A percentile compares a stretch with the other conserved stretches of the same genome.
Conservation (phyloP, 306 rosid genomes). For the Cucumis cinereus region DNA sequence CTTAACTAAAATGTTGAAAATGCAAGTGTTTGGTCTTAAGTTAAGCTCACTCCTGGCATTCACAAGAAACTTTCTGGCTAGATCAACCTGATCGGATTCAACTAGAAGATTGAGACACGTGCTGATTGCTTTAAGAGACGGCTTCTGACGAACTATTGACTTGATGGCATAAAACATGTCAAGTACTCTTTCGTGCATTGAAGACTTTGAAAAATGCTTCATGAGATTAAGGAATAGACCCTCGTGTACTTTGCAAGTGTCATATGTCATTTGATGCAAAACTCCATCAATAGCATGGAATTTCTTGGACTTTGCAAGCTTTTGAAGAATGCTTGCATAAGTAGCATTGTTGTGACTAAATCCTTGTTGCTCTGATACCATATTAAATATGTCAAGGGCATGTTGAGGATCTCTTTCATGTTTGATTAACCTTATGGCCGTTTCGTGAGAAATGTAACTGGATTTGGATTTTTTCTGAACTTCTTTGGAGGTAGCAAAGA, state of each 20-base stretch:
- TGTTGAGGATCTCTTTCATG: conserved; percentile 72
- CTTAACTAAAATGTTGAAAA: conserved; percentile 73
- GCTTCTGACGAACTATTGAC: conserved; percentile 56
- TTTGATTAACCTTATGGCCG: conserved; percentile 49
- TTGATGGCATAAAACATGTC: conserved; percentile 46
- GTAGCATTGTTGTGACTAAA: conserved; percentile 65
- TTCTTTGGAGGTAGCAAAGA: conserved; percentile 2
- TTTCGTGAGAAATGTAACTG: conserved; percentile 46
- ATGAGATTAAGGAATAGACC: conserved; percentile 64
- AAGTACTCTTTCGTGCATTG: conserved; percentile 54
- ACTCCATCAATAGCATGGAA: conserved; percentile 55
- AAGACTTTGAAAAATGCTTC: conserved; percentile 57
- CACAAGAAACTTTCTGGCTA: conserved; percentile 50
- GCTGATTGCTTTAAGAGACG: conserved; percentile 61
- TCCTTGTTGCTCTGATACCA: conserved; percentile 60
- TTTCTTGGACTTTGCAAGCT: conserved; percentile 57
- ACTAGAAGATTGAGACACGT: conserved; percentile 74
- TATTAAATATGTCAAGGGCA: conserved; percentile 65
- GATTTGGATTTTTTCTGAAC: conserved; percentile 29
- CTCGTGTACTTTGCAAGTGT: conserved; percentile 78
- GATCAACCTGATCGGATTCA: conserved; percentile 47
- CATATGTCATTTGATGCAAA: conserved; percentile 63
- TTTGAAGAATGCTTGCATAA: conserved; percentile 53
- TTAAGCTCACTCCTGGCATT: conserved; percentile 39
- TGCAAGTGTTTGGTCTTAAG: conserved; percentile 57